Evolutionary conservation across 179 eudicot species (phyloP), one percentile per base, ranked within the genome.

Genomic region (Amaranthus tricolor): DNA sequence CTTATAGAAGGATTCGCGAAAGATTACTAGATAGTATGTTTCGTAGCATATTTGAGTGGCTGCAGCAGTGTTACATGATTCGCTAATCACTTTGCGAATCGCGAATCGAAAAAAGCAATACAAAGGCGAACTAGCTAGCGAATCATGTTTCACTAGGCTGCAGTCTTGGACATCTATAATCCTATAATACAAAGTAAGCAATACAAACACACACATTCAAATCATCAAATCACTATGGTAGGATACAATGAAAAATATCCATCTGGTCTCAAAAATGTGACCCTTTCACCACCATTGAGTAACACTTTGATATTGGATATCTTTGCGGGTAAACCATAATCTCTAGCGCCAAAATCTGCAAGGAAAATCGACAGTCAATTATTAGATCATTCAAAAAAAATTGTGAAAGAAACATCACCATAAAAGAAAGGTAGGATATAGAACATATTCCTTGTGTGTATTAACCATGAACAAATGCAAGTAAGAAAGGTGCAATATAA

Each of bases 181-280:
- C 40, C 40, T 31, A 31, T 31, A 62, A 70, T 40, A 43, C 31
- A 66, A n/a, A 2, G 55, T 61, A 75, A 20, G 52, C 20, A 55
- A 8, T 7, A 47, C 48, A 19, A 54, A 52, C 6, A 71, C 31
- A 67, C 6, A 71, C 50, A 70, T 61, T 0, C 40, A 47, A n/a
- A 7, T 48, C 50, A 8, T 49, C 17, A 52, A 20, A 14, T 49
- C 17, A 31, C 66, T 8, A 53, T 60, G 71, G 68, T 58, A 91
- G 99, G 98, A 96, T 96, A 96, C 99, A 96, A 93, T 81, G 98
- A 96, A 81, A 96, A 96, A 84, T 93, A 96, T 77, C 99, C 99
- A 74, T 93, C 96, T 47, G 97, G 97, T 83, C 87, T 84, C 75
- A 96, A 88, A 78, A 91, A 91, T 60, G 99, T 88, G 76, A 89